Base-by-base conservation (phyloP, 2,329 filamentous ascomycete genomes). In the Pochonia chlamydosporia region DNA sequence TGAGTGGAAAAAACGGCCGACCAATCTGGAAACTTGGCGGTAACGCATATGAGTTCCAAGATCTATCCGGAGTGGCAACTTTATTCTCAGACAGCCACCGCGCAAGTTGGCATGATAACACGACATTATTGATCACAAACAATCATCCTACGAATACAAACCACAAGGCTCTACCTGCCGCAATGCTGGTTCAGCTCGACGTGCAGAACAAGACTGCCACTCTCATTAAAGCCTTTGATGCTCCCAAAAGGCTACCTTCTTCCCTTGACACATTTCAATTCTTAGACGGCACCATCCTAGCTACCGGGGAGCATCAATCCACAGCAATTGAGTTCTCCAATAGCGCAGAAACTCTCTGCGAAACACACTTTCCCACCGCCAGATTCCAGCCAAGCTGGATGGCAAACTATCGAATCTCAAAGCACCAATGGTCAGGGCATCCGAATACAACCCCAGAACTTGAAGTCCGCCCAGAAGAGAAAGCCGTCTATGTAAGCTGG, bases 11-110 rank as follows among this genome's bases (percentile, higher is more conserved):
- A 9, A 69, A 70, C 7, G 76, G 76, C 26, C 61, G 62, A 21
- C 64, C 79, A 16, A 59, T 77, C 23, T 81, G 78, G 78, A 71
- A 69, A 30, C 63, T 81, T 6, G 74, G 75, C 14, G 78, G 78
- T 18, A 63, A 67, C 41, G 57, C 63, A 42, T 76, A 71, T 47
- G 59, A 60, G 41, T 73, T 64, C 35, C 30, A 40, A 31, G 64
- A 63, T 39, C 56, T 61, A 2, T 66, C 58, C 1, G 53, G 63
- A 4, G 60, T 62, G 3, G 55, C 56, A 11, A 57, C 56, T 5
- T 60, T 69, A 28, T 74, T 74, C 47, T 68, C 67, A 3, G 78
- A 70, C 57, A 75, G 79, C 52, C 75, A 79, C 50, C 69, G 79
- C 52, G 74, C 72, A 3, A 67, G 67, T 40, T 76, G 57, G 49